Evolutionary conservation across 176 grass and related monocot species (phyloP).

Genomic region (Aegilops bicornis): DNA sequence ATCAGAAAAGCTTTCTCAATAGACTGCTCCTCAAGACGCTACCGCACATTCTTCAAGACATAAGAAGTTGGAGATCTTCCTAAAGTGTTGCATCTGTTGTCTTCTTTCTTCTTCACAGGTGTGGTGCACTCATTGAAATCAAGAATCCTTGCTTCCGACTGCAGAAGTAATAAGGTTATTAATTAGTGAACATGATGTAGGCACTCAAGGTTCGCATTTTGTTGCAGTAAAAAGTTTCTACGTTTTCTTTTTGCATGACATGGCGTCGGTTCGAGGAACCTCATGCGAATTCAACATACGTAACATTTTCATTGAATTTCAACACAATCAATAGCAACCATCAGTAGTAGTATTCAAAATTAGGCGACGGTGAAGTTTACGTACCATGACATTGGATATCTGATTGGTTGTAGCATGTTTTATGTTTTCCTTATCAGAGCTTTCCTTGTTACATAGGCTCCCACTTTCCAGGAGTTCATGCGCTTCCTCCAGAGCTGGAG

Average conservation of each 20-base stretch:
- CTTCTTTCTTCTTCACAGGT: slow-evolving; percentile 55
- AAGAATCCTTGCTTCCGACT: slow-evolving; percentile 76
- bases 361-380: neutral
- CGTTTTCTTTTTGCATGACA: neutral
- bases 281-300: neutral
- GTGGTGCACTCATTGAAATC: slow-evolving; percentile 74
- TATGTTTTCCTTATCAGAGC: slow-evolving; percentile 38
- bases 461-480: slow-evolving; percentile 64
- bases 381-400: slow-evolving; percentile 54
- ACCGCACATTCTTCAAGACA: slow-evolving; percentile 62
- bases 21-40: slow-evolving; percentile 1
- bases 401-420: slow-evolving; percentile 37
- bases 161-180: slow-evolving; percentile 21
- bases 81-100: slow-evolving; percentile 11
- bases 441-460: slow-evolving; percentile 19
- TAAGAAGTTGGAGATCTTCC: slow-evolving; percentile 49
- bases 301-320: neutral
- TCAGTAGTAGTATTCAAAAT: neutral
- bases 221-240: neutral
- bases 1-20: slow-evolving; percentile 6
- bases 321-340: neutral
- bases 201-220: neutral
- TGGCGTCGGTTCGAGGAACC: neutral
- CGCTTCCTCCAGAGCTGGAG: slow-evolving; percentile 59
- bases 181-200: slow-evolving; percentile 5